Evolutionary conservation across 495 filamentous ascomycete species (phyloP), one percentile per base, ranked within the genome.

Genomic region (Lasiosphaeria miniovina): DNA sequence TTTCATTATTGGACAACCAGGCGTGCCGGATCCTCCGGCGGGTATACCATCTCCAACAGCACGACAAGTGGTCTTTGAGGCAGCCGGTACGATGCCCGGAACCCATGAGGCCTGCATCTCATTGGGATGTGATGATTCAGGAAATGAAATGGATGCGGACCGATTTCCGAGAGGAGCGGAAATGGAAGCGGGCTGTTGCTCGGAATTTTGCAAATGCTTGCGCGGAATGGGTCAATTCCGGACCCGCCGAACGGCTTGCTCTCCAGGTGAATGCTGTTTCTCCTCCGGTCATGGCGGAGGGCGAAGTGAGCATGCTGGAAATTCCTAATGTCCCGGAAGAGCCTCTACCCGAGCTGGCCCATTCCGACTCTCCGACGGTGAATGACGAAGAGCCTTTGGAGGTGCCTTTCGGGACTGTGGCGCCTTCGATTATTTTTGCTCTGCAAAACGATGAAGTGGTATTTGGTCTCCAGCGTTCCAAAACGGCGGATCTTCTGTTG

Each of bases 91-190:
- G 89, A 52, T 85, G 84, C 35, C 77, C 82, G 3, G 94, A 98
- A 68, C 94, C 95, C 35, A 78, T 79, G 7, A 82, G 91, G 41
- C 86, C 87, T 11, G 77, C 82, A 3, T 83, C 85, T 6, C 93
- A 97, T 69, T 87, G 84, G 83, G 94, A 98, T 76, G 81, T 94
- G 48, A 71, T 98, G 45, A 75, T 98, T 8, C 82, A 90, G 62
- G 90, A 98, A 74, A 89, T 93, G 84, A 96, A 91, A 72, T 97
- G 94, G 95, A 90, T 98, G 86, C 84, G 90, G 41, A 96, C 90
- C 3, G 94, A 98, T 75, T 98, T 98, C 66, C 81, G 88, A 36
- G 90, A 96, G 74, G 94, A 98, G 71, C 77, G 90, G 34, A 96
- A 95, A 70, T 96, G 90, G 91, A 97, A 97, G 71, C 85, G 86